Evolutionary conservation across 768 basidiomycete species (phyloP), one percentile per base, ranked within the genome.

Genomic region (Mycena maculata): DNA sequence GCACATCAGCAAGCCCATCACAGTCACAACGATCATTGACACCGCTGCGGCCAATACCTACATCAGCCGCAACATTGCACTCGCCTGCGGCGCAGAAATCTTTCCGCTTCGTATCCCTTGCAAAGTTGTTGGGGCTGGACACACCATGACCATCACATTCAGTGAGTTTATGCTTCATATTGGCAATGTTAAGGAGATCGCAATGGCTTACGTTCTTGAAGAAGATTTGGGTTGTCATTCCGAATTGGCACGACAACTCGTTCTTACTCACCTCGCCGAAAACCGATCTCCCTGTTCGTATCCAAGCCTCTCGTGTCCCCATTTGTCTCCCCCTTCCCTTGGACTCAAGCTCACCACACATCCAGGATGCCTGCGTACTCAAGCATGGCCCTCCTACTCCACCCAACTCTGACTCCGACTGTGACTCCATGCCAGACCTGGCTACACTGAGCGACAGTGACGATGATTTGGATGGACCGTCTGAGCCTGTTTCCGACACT

Each of bases 41-140:
- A 70, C 68, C n/a, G 60, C 64, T 22, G 63, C 68, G 41, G 15
- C 45, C 0, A 60, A 69, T 25, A 56, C 65, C 36, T 70, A 57
- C 41, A 53, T 69, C 41, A 41, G 20, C 23, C 16, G 47, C 8
- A 23, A 39, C 31, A 57, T 70, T 16, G 60, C 45, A 4, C 13
- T 31, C 0, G 30, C 12, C 4, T 48, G 48, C 11, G 28, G 27
- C 33, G 56, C 58, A 3, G 57, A 64, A 22, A 52, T 64, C 31
- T 69, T 53, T 22, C 27, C 39, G 28, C 39, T 69, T 18, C 13
- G 9, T 12, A 23, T 20, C 13, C 63, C 63, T 0, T n/a, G 45
- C 41, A 50, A 60, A 30, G 54, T 65, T n/a, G 41, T 44, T 55
- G 68, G 68, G 5, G 68, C 68, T 23, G 68, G 68, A n/a, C 54